Conservation (phyloP, 2,329 filamentous ascomycete genomes). For the Aurifilum marmelostoma region DNA sequence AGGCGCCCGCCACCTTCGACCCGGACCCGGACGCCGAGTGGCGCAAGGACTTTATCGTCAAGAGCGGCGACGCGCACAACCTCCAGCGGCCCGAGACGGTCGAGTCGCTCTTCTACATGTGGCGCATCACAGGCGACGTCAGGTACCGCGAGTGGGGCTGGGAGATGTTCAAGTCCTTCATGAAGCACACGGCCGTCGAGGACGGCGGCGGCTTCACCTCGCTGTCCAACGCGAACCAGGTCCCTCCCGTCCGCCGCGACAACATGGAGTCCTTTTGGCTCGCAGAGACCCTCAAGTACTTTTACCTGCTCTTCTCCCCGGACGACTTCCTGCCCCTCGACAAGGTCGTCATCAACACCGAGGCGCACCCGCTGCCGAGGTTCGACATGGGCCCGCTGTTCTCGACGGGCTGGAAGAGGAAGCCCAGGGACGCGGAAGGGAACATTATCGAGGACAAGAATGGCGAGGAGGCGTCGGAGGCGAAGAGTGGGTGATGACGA, state of each 20-base stretch:
- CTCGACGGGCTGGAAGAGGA: constrained; percentile 79
- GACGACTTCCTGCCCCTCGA: constrained; percentile 82
- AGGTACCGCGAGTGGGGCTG: constrained; percentile 96
- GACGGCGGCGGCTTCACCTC: constrained; percentile 83
- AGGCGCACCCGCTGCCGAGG: constrained; percentile 86
- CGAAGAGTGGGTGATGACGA: constrained; percentile 1
- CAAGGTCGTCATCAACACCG: constrained; percentile 91
- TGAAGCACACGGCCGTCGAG: constrained; percentile 79
- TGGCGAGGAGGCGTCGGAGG: not conserved
- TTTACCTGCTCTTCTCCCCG: constrained; percentile 91
- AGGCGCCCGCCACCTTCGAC: constrained; percentile 54
- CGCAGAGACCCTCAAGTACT: constrained; percentile 96
- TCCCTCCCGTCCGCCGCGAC: constrained; percentile 73
- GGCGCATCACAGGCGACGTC: constrained; percentile 89
- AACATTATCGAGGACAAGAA: constrained; percentile 39
- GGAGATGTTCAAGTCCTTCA: constrained; percentile 95
- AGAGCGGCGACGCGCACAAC: constrained; percentile 85
- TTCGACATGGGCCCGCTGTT: constrained; percentile 82
- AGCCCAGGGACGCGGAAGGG: constrained; percentile 57
- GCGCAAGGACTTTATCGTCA: constrained; percentile 79
- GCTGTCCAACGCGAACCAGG: constrained; percentile 70
- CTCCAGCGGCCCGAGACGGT: constrained; percentile 94
- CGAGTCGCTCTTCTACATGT: constrained; percentile 98
- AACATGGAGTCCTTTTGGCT: constrained; percentile 99
- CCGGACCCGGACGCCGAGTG: constrained; percentile 62